These are phyloP conservation scores for Sporisorium scitamineum DNA, from an alignment of 1,284 basidiomycete species.

Conservation along the genomic window DNA sequence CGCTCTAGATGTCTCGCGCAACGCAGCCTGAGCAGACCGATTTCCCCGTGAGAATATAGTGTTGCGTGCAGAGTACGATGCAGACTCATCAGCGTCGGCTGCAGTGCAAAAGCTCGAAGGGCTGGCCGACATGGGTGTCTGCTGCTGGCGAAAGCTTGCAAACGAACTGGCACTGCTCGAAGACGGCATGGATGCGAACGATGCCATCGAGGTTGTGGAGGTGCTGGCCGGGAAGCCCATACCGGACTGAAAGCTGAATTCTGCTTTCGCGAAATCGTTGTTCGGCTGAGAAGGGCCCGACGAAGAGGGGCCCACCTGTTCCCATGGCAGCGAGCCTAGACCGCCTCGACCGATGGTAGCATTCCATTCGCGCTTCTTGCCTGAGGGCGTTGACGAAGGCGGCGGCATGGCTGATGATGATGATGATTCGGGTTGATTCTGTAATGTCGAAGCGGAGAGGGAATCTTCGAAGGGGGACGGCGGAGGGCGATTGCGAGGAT, in stretches of 20 bases:
- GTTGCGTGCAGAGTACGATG: slow-evolving; percentile 14
- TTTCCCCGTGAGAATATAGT: slow-evolving; percentile 37
- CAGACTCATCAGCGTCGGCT: slow-evolving; percentile 24
- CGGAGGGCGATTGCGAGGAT: slow-evolving; percentile 30
- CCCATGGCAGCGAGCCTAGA: slow-evolving; percentile 32
- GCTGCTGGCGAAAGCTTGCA: slow-evolving; percentile 30
- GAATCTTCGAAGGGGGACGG: slow-evolving; percentile 16
- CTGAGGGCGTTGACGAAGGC: slow-evolving; percentile 9
- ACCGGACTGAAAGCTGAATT: slow-evolving; percentile 37
- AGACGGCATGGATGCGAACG: slow-evolving; percentile 34
- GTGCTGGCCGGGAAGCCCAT: slow-evolving; percentile 29
- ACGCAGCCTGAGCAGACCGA: slow-evolving; percentile 26
- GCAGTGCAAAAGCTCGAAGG: slow-evolving; percentile 41
- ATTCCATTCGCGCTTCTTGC: slow-evolving; percentile 41
- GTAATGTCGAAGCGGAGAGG: neutral
- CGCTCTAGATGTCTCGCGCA: slow-evolving; percentile 26
- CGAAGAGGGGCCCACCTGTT: slow-evolving; percentile 33
- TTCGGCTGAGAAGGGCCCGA: slow-evolving; percentile 14
- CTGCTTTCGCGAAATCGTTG: slow-evolving; percentile 13
- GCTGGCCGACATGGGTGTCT: slow-evolving; percentile 36
- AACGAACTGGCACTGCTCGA: slow-evolving; percentile 29
- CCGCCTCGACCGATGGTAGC: slow-evolving; percentile 29
- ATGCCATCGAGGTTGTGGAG: slow-evolving; percentile 24
- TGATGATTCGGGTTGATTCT: neutral
- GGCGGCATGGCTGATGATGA: slow-evolving; percentile 20